Conservation (phyloP, 345 rosid species). For the Moricandia arvensis region DNA sequence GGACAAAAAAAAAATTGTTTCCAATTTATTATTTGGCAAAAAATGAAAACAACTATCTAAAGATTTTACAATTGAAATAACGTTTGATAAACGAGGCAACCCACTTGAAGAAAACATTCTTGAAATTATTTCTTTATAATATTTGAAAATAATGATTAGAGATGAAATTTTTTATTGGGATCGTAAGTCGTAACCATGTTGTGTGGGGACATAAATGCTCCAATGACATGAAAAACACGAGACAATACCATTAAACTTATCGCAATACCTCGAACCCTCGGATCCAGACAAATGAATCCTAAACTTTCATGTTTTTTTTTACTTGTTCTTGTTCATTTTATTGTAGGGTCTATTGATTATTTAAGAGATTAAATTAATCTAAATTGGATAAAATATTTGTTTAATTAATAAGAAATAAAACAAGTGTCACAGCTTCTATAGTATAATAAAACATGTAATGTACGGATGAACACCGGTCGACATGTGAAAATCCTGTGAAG, state of each 20-base stretch:
- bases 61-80: not conserved
- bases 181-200: conserved; percentile 19
- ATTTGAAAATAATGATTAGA: not conserved
- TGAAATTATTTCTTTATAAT: not conserved
- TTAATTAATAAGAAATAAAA: not conserved
- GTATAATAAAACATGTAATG: conserved; percentile 17
- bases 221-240: conserved; percentile 18
- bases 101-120: not conserved
- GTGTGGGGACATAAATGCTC: conserved; percentile 26
- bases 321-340: conserved; percentile 28
- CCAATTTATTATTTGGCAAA: not conserved
- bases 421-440: not conserved
- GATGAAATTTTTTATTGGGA: not conserved
- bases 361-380: not conserved
- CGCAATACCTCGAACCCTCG: conserved; percentile 27
- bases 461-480: conserved; percentile 37
- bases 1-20: not conserved
- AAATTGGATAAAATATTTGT: not conserved
- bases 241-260: conserved; percentile 26
- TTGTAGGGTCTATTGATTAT: conserved; percentile 1
- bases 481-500: conserved; percentile 41
- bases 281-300: conserved; percentile 22
- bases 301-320: conserved; percentile 23
- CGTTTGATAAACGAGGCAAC: not conserved
- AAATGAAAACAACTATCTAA: not conserved